phyloP scores from a whole-genome alignment of 148 eudicot genomes.

The Chenopodium formosanum region DNA sequence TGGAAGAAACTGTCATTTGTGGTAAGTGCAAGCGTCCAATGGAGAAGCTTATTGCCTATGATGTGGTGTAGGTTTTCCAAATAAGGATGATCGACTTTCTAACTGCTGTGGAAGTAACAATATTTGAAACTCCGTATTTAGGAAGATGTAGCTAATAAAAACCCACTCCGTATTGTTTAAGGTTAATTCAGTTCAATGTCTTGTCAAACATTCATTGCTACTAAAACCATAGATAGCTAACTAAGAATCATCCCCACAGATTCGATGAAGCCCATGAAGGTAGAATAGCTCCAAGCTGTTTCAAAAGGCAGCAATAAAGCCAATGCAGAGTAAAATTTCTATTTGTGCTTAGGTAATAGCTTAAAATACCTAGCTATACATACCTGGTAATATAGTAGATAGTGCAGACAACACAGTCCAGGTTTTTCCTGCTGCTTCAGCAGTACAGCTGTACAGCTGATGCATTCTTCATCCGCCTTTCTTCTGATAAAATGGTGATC shows the following conservation, averaged over 20 bases:
- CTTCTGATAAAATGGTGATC: too few species aligned
- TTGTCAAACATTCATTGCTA: too few species aligned
- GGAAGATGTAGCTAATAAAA: neutral
- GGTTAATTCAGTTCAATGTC: neutral
- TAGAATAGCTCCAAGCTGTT: neutral
- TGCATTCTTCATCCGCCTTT: too few species aligned
- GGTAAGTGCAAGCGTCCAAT: constrained; percentile 44
- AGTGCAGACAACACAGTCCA: neutral
- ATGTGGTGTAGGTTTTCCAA: constrained; percentile 1
- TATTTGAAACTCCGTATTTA: neutral
- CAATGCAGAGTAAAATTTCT: neutral
- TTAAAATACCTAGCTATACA: too few species aligned
- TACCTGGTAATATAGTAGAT: neutral
- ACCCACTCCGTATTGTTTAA: neutral
- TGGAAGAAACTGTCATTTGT: constrained; percentile 37
- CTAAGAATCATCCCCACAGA: neutral
- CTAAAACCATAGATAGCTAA: too few species aligned
- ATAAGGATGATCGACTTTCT: neutral
- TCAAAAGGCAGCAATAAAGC: neutral
- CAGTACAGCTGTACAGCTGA: too few species aligned
- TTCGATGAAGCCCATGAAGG: too few species aligned
- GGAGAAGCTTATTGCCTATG: constrained; percentile 36
- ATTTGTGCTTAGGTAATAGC: neutral
- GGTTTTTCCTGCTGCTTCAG: neutral
- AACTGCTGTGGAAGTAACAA: neutral